Evolutionary conservation across 2,329 filamentous ascomycete genomes (phyloP).

Genomic region (Fusarium guadeloupense): DNA sequence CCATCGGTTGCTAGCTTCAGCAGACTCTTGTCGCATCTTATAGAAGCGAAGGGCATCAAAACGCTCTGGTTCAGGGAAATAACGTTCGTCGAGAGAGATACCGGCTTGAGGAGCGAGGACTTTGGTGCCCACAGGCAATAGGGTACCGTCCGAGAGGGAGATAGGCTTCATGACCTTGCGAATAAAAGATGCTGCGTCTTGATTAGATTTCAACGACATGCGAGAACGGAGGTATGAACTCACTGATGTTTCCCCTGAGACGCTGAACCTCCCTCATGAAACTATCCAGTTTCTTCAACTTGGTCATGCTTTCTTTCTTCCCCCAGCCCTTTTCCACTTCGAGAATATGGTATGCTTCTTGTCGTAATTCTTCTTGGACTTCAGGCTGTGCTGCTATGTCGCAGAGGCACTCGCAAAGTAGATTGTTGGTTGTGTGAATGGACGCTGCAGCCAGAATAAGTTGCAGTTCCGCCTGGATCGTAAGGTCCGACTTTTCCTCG

Average conservation of each 20-base stretch:
- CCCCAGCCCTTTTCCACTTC: constrained; percentile 53
- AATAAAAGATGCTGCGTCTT: constrained; percentile 52
- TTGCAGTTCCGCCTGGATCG: constrained; percentile 54
- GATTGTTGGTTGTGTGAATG: constrained; percentile 57
- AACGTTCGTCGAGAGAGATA: constrained; percentile 53
- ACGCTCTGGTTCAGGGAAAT: constrained; percentile 52
- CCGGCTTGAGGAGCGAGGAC: constrained; percentile 54
- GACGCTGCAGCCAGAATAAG: constrained; percentile 56
- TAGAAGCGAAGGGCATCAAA: constrained; percentile 63
- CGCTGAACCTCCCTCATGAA: constrained; percentile 58
- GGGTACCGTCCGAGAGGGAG: constrained; percentile 56
- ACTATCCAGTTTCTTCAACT: constrained; percentile 58
- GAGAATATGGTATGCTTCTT: constrained; percentile 57
- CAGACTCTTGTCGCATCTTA: constrained; percentile 52
- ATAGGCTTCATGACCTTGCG: constrained; percentile 58
- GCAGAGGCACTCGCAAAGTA: constrained; percentile 59
- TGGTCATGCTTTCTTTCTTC: constrained; percentile 55
- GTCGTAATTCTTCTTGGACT: constrained; percentile 57
- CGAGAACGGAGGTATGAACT: constrained; percentile 22
- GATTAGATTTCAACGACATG: constrained; percentile 26
- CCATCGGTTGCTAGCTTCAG: constrained; percentile 51
- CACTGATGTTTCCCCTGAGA: constrained; percentile 55
- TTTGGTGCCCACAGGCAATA: constrained; percentile 54
- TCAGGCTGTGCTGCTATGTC: constrained; percentile 60
- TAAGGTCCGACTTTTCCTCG: constrained; percentile 50